These are phyloP conservation scores for Lentinula sp. DNA, from an alignment of 768 basidiomycete species.

Conservation along the genomic window DNA sequence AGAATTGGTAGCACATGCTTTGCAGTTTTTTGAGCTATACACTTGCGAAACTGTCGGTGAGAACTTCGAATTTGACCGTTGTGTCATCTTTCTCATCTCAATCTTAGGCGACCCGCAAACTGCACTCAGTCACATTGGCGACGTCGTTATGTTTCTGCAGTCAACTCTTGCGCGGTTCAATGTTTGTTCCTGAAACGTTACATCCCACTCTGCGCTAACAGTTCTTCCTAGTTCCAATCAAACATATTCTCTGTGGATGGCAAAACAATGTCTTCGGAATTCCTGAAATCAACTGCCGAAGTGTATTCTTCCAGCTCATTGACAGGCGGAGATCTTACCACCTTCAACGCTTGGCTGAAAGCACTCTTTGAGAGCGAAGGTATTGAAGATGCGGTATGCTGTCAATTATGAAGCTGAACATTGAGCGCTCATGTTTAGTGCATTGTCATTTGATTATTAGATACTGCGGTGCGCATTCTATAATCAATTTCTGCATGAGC, in stretches of 20 bases:
- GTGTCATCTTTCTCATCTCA: background rate
- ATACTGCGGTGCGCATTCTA: conserved; percentile 19
- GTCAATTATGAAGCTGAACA: background rate
- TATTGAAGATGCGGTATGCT: conserved; percentile 69
- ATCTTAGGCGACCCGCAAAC: conserved; percentile 74
- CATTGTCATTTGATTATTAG: background rate
- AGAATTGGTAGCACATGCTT: conserved; percentile 56
- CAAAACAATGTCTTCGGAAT: conserved; percentile 41
- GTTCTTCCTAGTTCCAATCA: conserved; percentile 39
- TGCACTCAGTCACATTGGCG: conserved; percentile 70
- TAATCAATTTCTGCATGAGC: background rate
- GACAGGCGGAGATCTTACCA: conserved; percentile 32
- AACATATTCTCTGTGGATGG: conserved; percentile 39
- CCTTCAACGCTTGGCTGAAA: conserved; percentile 62
- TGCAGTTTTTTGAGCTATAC: conserved; percentile 62
- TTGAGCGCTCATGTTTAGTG: background rate
- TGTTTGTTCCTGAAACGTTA: conserved; percentile 21
- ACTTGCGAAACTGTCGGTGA: conserved; percentile 78
- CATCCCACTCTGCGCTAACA: conserved; percentile 4
- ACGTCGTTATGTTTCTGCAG: conserved; percentile 74
- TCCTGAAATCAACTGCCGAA: conserved; percentile 42
- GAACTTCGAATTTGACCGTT: conserved; percentile 17
- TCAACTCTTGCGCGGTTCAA: conserved; percentile 59
- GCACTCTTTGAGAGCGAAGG: conserved; percentile 82
- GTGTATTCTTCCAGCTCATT: conserved; percentile 34